These are phyloP conservation scores for Ustilago cynodontis DNA, from an alignment of 1,284 basidiomycete genomes.

Conservation along the genomic window DNA sequence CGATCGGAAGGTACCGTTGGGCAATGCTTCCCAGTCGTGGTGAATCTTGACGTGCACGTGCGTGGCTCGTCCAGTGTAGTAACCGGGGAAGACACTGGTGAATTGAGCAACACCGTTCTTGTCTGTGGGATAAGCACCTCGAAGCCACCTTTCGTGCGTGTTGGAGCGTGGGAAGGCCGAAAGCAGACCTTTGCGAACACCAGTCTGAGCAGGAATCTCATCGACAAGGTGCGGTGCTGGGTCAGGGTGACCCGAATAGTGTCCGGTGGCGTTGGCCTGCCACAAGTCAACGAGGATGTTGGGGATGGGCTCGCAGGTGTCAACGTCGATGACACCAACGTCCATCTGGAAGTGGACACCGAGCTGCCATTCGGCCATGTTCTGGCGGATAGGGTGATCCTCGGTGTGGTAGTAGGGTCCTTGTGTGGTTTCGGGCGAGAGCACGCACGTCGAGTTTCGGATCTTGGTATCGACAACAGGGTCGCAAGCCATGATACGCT, in stretches of 20 bases:
- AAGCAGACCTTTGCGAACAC: conserved; percentile 70
- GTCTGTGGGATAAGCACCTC: conserved; percentile 79
- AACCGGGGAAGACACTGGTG: conserved; percentile 79
- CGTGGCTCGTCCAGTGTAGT: conserved; percentile 72
- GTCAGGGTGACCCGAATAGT: conserved; percentile 73
- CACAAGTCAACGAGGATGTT: conserved; percentile 81
- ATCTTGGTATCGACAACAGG: conserved; percentile 64
- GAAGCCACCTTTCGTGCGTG: conserved; percentile 74
- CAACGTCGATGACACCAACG: conserved; percentile 80
- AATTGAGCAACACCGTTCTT: conserved; percentile 78
- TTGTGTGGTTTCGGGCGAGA: conserved; percentile 71
- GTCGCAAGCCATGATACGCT: conserved; percentile 67
- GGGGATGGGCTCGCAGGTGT: conserved; percentile 78
- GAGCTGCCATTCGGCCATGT: conserved; percentile 74
- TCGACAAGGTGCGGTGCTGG: conserved; percentile 69
- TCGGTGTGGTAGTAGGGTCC: conserved; percentile 73
- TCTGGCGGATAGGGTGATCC: conserved; percentile 73
- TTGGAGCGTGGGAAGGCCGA: conserved; percentile 71
- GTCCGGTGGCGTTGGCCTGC: conserved; percentile 71
- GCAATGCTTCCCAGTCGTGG: conserved; percentile 70
- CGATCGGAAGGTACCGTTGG: conserved; percentile 72
- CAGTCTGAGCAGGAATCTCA: conserved; percentile 69
- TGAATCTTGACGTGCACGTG: conserved; percentile 71
- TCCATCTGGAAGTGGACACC: conserved; percentile 75
- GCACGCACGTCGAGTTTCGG: conserved; percentile 70